These are phyloP conservation scores for Massarina eburnea DNA, from an alignment of 2,329 filamentous ascomycete species.

Conservation along the genomic window DNA sequence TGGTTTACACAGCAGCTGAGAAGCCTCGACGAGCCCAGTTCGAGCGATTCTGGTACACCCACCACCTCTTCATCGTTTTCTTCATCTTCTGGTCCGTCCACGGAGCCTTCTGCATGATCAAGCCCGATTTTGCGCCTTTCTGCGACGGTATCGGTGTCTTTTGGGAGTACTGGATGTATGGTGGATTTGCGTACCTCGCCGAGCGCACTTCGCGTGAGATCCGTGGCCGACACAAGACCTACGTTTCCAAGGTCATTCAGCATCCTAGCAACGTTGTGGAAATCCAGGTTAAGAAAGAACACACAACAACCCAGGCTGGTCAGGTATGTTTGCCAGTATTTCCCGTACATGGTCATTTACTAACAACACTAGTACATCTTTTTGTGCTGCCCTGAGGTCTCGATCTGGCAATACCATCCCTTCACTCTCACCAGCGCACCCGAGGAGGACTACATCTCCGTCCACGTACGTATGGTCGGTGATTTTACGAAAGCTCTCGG, in stretches of 20 bases:
- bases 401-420: conserved; percentile 85
- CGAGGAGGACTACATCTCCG: conserved; percentile 87
- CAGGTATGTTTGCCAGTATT: conserved; percentile 48
- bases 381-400: conserved; percentile 82
- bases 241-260: conserved; percentile 85
- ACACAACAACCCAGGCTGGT: conserved; percentile 77
- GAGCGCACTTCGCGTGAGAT: conserved; percentile 78
- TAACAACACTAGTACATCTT: conserved; percentile 68
- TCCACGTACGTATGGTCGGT: conserved; percentile 80
- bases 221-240: conserved; percentile 79
- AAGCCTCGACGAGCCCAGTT: conserved; percentile 79
- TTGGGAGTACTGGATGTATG: conserved; percentile 89
- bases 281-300: conserved; percentile 89
- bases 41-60: conserved; percentile 88
- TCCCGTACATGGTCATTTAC: neutral
- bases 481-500: conserved; percentile 76
- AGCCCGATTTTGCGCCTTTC: conserved; percentile 77
- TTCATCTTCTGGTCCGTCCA: conserved; percentile 92
- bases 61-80: conserved; percentile 85
- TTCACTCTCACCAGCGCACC: conserved; percentile 85
- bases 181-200: conserved; percentile 77
- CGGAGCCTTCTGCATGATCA: conserved; percentile 88
- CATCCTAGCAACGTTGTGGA: conserved; percentile 87
- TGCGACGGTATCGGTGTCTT: conserved; percentile 78
- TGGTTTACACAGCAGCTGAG: conserved; percentile 76